phyloP scores from a whole-genome alignment of 2,329 filamentous ascomycete species.

The Cryphonectria japonica region DNA sequence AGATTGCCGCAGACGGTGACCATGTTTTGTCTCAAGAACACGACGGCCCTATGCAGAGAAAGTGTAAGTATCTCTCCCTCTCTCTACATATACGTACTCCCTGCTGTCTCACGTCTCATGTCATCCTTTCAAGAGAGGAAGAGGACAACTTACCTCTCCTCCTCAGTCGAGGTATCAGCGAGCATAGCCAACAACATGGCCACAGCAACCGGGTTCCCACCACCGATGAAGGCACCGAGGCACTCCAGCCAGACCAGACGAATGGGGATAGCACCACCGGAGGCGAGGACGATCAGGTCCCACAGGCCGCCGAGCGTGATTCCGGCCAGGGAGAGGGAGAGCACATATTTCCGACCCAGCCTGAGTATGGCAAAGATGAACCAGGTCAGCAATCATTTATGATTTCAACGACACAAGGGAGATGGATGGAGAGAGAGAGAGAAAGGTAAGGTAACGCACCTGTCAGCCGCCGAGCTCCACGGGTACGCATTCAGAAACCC shows the following conservation, averaged over 20 bases:
- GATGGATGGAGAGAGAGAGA: too few relatives aligned
- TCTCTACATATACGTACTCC: not conserved
- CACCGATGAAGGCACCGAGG: not conserved
- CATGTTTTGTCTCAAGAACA: slow-evolving; percentile 13
- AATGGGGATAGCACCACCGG: slow-evolving; percentile 7
- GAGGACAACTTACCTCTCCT: slow-evolving; percentile 3
- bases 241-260: slow-evolving; percentile 19
- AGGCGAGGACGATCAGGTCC: slow-evolving; percentile 8
- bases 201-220: slow-evolving; percentile 1
- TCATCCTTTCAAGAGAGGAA: too few relatives aligned
- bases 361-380: not conserved
- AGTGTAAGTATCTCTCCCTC: not conserved
- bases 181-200: slow-evolving; percentile 16
- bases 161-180: slow-evolving; percentile 14
- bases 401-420: too few relatives aligned
- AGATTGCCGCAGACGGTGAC: slow-evolving; percentile 28
- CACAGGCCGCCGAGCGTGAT: slow-evolving; percentile 13
- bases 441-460: not conserved
- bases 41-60: not conserved
- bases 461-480: slow-evolving; percentile 20
- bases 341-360: slow-evolving; percentile 15
- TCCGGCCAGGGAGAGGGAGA: slow-evolving; percentile 12
- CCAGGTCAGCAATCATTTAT: too few relatives aligned
- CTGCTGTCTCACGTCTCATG: too few relatives aligned
- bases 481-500: slow-evolving; percentile 11